These are phyloP conservation scores for Euphorbia tirucalli DNA, from an alignment of 345 rosid genomes.

Conservation along the genomic window DNA sequence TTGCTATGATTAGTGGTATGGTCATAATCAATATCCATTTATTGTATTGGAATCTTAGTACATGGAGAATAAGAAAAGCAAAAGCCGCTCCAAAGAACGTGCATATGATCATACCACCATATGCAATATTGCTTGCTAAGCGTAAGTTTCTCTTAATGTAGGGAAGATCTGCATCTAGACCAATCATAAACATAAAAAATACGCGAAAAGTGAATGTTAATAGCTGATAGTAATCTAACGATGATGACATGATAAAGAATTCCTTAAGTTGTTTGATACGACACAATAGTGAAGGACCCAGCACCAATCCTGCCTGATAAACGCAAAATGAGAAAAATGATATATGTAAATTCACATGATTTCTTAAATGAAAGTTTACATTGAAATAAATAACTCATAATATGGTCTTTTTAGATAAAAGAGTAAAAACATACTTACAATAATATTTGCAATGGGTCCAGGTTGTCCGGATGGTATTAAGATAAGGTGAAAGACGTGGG, in stretches of 20 bases:
- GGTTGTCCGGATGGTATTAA: conserved; percentile 77
- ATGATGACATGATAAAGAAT: conserved; percentile 53
- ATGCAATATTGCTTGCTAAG: conserved; percentile 40
- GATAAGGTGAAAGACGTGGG: conserved; percentile 77
- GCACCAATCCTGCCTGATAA: conserved; percentile 69
- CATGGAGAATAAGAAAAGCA: conserved; percentile 36
- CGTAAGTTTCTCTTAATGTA: conserved; percentile 51
- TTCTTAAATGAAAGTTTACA: neutral
- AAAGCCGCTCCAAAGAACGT: conserved; percentile 37
- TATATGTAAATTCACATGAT: too few relatives aligned
- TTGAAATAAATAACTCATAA: neutral
- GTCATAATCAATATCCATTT: conserved; percentile 16
- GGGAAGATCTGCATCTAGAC: conserved; percentile 59
- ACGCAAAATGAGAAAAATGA: neutral
- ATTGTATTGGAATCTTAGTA: conserved; percentile 20
- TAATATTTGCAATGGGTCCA: conserved; percentile 80
- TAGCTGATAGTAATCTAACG: conserved; percentile 47
- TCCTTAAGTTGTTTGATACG: conserved; percentile 37
- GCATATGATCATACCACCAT: conserved; percentile 38
- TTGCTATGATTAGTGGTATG: conserved; percentile 45
- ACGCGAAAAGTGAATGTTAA: conserved; percentile 52
- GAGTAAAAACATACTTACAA: conserved; percentile 35
- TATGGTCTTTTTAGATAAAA: neutral
- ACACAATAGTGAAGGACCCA: conserved; percentile 69
- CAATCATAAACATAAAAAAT: conserved; percentile 75